Conservation (phyloP, 2,329 filamentous ascomycete species). For the Podosphaera fusca region DNA sequence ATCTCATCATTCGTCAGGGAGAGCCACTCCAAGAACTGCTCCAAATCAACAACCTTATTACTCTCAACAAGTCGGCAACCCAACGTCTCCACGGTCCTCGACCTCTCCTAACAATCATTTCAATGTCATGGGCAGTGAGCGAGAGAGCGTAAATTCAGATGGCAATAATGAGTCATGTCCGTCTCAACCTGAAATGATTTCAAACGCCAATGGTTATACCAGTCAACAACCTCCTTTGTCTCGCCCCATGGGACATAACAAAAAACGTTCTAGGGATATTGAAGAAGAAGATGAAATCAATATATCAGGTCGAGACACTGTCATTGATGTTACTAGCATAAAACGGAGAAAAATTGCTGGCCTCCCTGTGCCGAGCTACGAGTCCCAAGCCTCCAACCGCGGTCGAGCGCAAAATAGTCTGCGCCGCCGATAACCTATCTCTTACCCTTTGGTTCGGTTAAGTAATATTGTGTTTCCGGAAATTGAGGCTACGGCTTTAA, state of each 20-base stretch:
- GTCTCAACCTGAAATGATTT: conserved; percentile 34
- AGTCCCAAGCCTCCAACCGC: conserved; percentile 22
- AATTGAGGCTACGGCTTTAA: too few species aligned
- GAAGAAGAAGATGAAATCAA: conserved; percentile 27
- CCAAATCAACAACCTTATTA: conserved; percentile 53
- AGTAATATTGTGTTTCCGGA: too few species aligned
- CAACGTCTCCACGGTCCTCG: conserved; percentile 49
- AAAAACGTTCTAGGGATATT: conserved; percentile 21
- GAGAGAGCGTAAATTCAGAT: conserved; percentile 41
- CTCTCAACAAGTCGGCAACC: conserved; percentile 37
- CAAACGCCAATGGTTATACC: conserved; percentile 39
- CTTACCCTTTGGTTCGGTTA: neutral
- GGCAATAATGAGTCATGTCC: conserved; percentile 47
- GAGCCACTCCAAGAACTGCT: conserved; percentile 66
- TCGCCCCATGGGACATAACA: conserved; percentile 31
- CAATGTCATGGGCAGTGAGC: conserved; percentile 69
- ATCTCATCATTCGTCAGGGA: conserved; percentile 51
- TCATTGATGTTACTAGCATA: conserved; percentile 29
- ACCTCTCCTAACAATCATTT: conserved; percentile 62
- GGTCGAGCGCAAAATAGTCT: conserved; percentile 23
- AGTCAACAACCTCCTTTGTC: conserved; percentile 32
- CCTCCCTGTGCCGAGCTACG: conserved; percentile 24
- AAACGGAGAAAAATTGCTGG: conserved; percentile 55
- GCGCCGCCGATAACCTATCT: conserved; percentile 12
- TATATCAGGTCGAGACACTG: conserved; percentile 30